Base-by-base conservation (phyloP, 441 rosid genomes). In the Pelargonium cotyledonis region DNA sequence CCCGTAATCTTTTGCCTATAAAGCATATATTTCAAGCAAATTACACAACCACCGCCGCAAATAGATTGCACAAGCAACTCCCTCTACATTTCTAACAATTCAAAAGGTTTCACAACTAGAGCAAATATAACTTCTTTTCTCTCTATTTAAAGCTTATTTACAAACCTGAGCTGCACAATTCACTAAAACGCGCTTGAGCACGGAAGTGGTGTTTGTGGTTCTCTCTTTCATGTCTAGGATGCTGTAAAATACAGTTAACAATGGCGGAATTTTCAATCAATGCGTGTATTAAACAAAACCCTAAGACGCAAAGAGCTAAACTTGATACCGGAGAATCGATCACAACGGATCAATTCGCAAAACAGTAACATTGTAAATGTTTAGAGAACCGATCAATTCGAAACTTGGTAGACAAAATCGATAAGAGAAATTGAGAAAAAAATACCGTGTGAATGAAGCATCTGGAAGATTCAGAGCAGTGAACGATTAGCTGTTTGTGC, bases 161-260 rank as follows among this genome's bases (percentile, higher is more conserved):
- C 87, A 63, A 76, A 90, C 97, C 99, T 90, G 96, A 2, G 85
- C 83, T 49, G 92, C 77, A 80, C 96, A 95, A 76, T 84, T 92
- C 29, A 79, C 81, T 76, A 89, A 83, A 80, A 94, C 80, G 71
- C 91, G 92, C 65, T 78, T 83, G 26, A 89, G 89, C 65, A 79
- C 68, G 41, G 92, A 85, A 26, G 81, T 73, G 49, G 88, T 67
- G 65, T 78, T 90, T 75, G 63, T 21, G 1, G 63, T 21, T 19
- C 80, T 95, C 71, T 91, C 97, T 84, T 85, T 91, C 99, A 95
- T 95, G 66, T 77, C 87, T 75, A 71, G 86, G 65, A 60, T 70
- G 51, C 89, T 86, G 78, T 63, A 72, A 61, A 74, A 76, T 35
- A 49, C 29, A 69, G 7, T 51, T 35, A 29, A 63, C 68, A 2